Evolutionary conservation across 1,139 yeast species (phyloP).

Genomic region (Sporopachydermia cereana): DNA sequence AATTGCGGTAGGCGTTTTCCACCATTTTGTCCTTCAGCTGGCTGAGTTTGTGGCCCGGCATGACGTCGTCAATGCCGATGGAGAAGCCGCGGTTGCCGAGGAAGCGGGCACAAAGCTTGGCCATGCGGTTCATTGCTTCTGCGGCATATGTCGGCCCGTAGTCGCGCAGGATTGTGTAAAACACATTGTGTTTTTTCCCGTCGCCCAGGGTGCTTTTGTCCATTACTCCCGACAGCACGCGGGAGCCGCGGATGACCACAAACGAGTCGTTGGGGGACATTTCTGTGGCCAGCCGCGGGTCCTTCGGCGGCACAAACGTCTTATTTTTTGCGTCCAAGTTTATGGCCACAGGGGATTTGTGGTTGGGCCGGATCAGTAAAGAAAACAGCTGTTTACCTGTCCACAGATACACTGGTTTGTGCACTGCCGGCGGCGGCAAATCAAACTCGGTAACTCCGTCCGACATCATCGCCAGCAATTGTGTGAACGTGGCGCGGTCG

Average conservation of each 20-base stretch:
- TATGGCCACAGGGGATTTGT: constrained; percentile 62
- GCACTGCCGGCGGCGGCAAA: constrained; percentile 87
- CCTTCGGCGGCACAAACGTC: constrained; percentile 66
- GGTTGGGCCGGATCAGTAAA: constrained; percentile 74
- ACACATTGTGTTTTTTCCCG: constrained; percentile 95
- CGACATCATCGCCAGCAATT: constrained; percentile 87
- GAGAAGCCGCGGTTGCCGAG: constrained; percentile 94
- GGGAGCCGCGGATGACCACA: constrained; percentile 81
- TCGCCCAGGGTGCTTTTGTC: constrained; percentile 95
- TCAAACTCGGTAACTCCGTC: constrained; percentile 85
- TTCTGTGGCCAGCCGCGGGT: constrained; percentile 61
- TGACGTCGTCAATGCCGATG: constrained; percentile 95
- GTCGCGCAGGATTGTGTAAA: constrained; percentile 88
- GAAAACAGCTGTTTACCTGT: constrained; percentile 96
- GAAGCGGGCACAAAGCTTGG: constrained; percentile 89
- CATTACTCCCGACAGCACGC: constrained; percentile 88
- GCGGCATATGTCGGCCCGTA: constrained; percentile 96
- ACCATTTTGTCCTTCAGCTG: constrained; percentile 79
- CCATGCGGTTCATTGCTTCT: constrained; percentile 95
- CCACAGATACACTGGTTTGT: constrained; percentile 86
- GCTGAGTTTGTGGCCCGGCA: constrained; percentile 76
- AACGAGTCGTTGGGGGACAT: constrained; percentile 98
- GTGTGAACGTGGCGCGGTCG: constrained; percentile 77
- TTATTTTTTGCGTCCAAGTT: constrained; percentile 92
- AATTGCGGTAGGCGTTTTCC: constrained; percentile 79